Base-by-base conservation (phyloP, 306 rosid genomes). In the Cicer pinnatifidum region DNA sequence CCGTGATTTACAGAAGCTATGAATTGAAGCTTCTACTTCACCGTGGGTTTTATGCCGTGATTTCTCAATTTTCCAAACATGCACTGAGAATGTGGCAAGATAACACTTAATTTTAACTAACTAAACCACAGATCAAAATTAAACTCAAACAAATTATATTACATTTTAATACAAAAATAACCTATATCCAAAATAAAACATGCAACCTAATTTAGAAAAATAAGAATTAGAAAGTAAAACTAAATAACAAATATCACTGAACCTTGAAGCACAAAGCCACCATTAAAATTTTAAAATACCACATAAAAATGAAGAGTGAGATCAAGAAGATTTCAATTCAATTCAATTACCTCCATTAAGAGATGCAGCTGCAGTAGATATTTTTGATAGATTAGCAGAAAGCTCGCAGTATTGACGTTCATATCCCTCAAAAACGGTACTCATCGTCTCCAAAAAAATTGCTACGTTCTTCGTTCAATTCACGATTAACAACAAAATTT, bases 371-470 rank as follows among this genome's bases (percentile, higher is more conserved):
- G 79, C 73, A 28, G 91, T 70, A 82, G 89, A 89, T 82, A 83
- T 72, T 67, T 79, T 87, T 8, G 80, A 85, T 69, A 91, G 87
- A 80, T 84, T 91, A 9, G 90, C 92, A 15, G 97, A 91, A 71
- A 85, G 84, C 80, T 88, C 86, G 50, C 93, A 88, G 78, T 88
- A 91, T 23, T 81, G 86, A 51, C 93, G 93, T 66, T 91, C 97
- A 73, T 87, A 91, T 11, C 94, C 84, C 75, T 87, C 94, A 52
- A 88, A 91, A 39, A 81, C 88, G 51, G 46, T 77, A 75, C 86
- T 84, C 94, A 89, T 91, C 56, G 48, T 54, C 16, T 84, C 61
- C 75, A 28, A 28, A 3, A 28, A 28, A 28, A 28, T 28, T 28
- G 35, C 3, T 28, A 28, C 35, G 35, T 41, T 41, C 45, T 41